Base-by-base conservation (phyloP, 805 yeast genomes). In the Wickerhamiella australiensis region DNA sequence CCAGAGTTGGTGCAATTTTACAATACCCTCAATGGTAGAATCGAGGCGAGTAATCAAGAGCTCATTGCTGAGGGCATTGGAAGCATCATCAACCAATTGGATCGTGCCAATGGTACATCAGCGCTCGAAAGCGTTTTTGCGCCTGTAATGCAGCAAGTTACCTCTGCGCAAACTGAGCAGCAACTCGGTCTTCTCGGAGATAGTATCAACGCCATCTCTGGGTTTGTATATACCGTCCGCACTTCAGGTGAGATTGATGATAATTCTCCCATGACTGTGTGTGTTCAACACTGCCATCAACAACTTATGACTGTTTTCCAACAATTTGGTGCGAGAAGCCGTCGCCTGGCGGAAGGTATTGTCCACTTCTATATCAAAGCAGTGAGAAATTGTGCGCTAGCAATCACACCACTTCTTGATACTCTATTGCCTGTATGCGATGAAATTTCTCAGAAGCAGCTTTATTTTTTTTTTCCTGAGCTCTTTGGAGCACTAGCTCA, bases 61-160 rank as follows among this genome's bases (percentile, higher is more conserved):
- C 94, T 88, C 61, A 75, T 88, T 45, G 79, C 88, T 15, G 94
- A 88, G 63, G 98, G 97, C 33, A 72, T 92, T 52, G 88, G 94
- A 4, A 85, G 86, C 55, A 82, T 92, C 40, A 72, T 92, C 46
- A 33, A 55, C 53, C 45, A 52, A 43, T 53, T 67, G 55, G 64
- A 59, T 50, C 52, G 45, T 15, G 75, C 72, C 38, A 68, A 66
- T 12, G 50, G 69, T 12, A 66, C 68, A 40, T 64, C 68, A 5
- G 65, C 70, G 23, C 73, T 82, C 48, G 88, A 92, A 1, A 90
- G 85, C 58, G 77, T 79, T 49, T 71, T 86, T 53, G 95, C 85
- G 59, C 69, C 83, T 8, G 65, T 85, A 46, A 73, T 80, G 49
- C 71, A 72, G 42, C 5, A 60, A 65, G 31, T 60, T 80, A 27